A percentile compares a stretch with the other conserved stretches of the same genome.
Evolutionary conservation across 1,139 yeast genomes (phyloP).

Genomic region (Debaryomyces udenii): DNA sequence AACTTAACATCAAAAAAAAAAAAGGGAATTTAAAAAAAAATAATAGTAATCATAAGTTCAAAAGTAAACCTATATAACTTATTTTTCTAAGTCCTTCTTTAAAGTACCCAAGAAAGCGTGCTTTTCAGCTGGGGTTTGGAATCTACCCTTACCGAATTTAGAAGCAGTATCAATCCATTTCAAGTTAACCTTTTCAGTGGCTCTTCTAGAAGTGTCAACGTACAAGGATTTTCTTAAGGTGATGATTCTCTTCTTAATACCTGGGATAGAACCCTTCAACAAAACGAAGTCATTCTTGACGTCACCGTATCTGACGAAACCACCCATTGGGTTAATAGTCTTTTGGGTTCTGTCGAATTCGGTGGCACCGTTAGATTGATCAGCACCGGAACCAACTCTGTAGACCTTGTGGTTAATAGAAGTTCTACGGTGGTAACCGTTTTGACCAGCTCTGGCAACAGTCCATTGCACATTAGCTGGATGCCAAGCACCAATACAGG

Average conservation of each 20-base stretch:
- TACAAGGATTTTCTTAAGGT: constrained; percentile 98
- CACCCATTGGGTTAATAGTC: constrained; percentile 99
- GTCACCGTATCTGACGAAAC: constrained; percentile 99
- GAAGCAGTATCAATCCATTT: constrained; percentile 99
- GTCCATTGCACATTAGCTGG: constrained; percentile 99
- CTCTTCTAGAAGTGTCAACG: constrained; percentile 98
- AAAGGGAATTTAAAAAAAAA: background rate
- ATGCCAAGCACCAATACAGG: constrained; percentile 99
- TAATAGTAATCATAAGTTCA: background rate
- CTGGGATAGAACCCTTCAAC: constrained; percentile 99
- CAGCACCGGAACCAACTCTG: constrained; percentile 98
- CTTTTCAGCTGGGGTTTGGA: constrained; percentile 99
- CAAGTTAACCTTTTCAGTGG: constrained; percentile 93
- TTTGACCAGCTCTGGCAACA: constrained; percentile 99
- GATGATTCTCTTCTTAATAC: constrained; percentile 99
- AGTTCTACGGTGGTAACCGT: constrained; percentile 99
- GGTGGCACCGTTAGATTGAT: constrained; percentile 93
- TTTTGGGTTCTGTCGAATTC: constrained; percentile 99
- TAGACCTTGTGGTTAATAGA: constrained; percentile 99
- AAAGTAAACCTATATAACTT: constrained; percentile 15
- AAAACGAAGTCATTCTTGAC: constrained; percentile 97
- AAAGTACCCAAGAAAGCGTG: constrained; percentile 99
- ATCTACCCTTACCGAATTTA: constrained; percentile 99
- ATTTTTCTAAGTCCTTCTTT: constrained; percentile 78
- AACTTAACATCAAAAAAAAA: constrained; percentile 2